phyloP scores from a whole-genome alignment of 2,329 filamentous ascomycete genomes.

The Pestalotiopsis sp. region DNA sequence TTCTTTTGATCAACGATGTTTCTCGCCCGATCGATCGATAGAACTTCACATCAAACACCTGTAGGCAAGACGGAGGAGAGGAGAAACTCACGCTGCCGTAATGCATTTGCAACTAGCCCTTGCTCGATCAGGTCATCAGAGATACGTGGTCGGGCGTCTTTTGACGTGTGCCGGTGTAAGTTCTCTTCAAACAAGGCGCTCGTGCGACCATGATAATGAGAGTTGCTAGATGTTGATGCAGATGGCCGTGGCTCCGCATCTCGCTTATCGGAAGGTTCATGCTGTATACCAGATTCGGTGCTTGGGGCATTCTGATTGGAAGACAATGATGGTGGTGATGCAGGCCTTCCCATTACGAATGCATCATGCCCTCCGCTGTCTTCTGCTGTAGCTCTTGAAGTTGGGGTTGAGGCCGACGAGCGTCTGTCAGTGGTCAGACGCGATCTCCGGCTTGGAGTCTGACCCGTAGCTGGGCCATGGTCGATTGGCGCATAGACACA shows the following conservation, averaged over 20 bases:
- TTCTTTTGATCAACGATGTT: background rate
- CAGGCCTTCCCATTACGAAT: background rate
- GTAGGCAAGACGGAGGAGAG: background rate
- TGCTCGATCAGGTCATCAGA: conserved; percentile 44
- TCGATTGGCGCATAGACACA: conserved; percentile 21
- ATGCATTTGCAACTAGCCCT: conserved; percentile 48
- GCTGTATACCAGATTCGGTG: background rate
- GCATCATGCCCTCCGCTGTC: background rate
- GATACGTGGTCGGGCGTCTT: conserved; percentile 26
- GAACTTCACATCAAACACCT: background rate
- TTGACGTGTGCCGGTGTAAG: conserved; percentile 19
- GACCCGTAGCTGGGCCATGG: conserved; percentile 16
- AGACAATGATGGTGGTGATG: background rate
- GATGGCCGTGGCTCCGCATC: conserved; percentile 37
- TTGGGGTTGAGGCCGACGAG: background rate
- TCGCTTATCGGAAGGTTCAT: conserved; percentile 11
- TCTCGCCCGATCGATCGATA: background rate
- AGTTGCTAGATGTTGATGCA: conserved; percentile 40
- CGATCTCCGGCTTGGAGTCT: background rate
- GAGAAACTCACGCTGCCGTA: conserved; percentile 39
- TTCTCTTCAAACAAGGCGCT: conserved; percentile 50
- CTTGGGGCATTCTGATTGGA: background rate
- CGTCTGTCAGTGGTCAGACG: background rate
- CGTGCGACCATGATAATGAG: conserved; percentile 52
- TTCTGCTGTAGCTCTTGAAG: background rate